Percentiles rank a stretch among this genome's conserved stretches.
Conservation (phyloP, 2,329 filamentous ascomycete genomes). For the Phaeosphaeria sp. region DNA sequence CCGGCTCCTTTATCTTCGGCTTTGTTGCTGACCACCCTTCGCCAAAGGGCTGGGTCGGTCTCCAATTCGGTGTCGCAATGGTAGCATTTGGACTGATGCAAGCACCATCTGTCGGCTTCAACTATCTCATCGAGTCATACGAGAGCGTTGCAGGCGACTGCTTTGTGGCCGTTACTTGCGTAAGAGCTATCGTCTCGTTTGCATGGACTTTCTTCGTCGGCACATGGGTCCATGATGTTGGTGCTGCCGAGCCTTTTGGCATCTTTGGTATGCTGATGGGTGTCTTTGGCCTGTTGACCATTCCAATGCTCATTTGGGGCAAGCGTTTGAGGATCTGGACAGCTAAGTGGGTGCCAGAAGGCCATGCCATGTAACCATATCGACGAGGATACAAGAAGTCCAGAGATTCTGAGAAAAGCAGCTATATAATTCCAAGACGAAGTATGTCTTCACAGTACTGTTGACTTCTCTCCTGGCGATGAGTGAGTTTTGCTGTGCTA, state of each 20-base stretch:
- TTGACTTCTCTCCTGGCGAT: background rate
- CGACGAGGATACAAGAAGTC: background rate
- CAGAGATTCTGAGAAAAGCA: background rate
- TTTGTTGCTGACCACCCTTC: slow-evolving; percentile 50
- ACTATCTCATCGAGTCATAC: slow-evolving; percentile 61
- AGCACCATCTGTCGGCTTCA: slow-evolving; percentile 53
- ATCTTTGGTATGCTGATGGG: slow-evolving; percentile 62
- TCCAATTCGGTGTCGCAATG: slow-evolving; percentile 50
- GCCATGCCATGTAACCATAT: slow-evolving; percentile 13
- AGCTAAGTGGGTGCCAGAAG: slow-evolving; percentile 39
- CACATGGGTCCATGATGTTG: slow-evolving; percentile 54
- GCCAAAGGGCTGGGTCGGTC: slow-evolving; percentile 47
- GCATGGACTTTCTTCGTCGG: slow-evolving; percentile 63
- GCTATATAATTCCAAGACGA: background rate
- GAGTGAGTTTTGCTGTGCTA: background rate
- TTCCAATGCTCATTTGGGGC: slow-evolving; percentile 49
- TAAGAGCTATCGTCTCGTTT: slow-evolving; percentile 59
- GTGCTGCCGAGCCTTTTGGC: slow-evolving; percentile 59
- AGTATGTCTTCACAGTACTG: background rate
- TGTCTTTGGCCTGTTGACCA: slow-evolving; percentile 51
- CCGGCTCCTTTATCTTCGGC: slow-evolving; percentile 49
- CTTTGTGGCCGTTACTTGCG: slow-evolving; percentile 61
- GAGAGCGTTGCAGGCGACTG: slow-evolving; percentile 57
- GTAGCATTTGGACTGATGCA: slow-evolving; percentile 51
- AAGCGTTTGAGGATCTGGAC: slow-evolving; percentile 53